Evolutionary conservation across 495 filamentous ascomycete species (phyloP).

Genomic region (Bryoglossum gracile): DNA sequence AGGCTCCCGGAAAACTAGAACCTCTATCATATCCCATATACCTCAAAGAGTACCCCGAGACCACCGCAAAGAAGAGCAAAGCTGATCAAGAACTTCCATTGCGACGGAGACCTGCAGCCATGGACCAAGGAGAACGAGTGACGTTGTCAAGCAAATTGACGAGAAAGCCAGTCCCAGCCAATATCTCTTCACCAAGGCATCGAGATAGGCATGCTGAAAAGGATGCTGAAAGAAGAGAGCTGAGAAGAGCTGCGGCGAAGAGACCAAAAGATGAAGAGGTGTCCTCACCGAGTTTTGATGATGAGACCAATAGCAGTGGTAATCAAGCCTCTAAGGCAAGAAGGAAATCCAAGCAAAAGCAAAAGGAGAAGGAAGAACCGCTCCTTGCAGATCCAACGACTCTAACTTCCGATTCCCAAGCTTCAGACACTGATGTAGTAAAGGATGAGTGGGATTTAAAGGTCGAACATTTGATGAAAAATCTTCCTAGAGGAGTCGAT

Average conservation of each 20-base stretch:
- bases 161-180: conserved; percentile 20
- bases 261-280: conserved; percentile 19
- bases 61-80: conserved; percentile 16
- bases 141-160: conserved; percentile 6
- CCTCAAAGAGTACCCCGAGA: conserved; percentile 27
- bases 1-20: conserved; percentile 26
- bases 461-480: conserved; percentile 55
- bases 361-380: conserved; percentile 19
- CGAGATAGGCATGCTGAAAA: conserved; percentile 20
- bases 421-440: conserved; percentile 4
- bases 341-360: conserved; percentile 17
- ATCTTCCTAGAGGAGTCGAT: conserved; percentile 75
- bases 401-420: conserved; percentile 18
- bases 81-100: conserved; percentile 17
- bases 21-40: conserved; percentile 25
- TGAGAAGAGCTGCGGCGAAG: conserved; percentile 18
- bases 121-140: conserved; percentile 3
- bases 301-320: conserved; percentile 32
- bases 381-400: conserved; percentile 24
- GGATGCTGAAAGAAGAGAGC: conserved; percentile 16
- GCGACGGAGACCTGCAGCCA: conserved; percentile 11
- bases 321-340: conserved; percentile 7
- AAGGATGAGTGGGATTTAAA: conserved; percentile 42
- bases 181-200: conserved; percentile 27
- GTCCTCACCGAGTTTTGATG: conserved; percentile 33